These are phyloP conservation scores for Cinnamomum chago DNA, from an alignment of 164 flowering plant species.

Conservation along the genomic window DNA sequence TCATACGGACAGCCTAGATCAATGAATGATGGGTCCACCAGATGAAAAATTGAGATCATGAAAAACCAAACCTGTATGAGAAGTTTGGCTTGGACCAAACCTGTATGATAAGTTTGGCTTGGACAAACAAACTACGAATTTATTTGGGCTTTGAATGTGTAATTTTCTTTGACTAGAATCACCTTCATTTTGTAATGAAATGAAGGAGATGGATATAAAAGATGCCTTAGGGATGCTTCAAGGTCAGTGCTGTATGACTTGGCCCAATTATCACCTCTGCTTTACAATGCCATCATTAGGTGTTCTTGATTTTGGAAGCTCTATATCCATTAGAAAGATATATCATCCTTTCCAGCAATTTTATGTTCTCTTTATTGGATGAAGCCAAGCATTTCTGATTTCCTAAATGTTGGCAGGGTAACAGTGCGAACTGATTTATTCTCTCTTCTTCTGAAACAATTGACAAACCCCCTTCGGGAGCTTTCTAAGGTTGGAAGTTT, in stretches of 20 bases:
- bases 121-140: not conserved
- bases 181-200: too few relatives aligned
- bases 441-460: conserved; percentile 55
- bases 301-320: not conserved
- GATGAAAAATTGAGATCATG: too few relatives aligned
- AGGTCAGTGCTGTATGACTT: not conserved
- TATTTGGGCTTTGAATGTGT: not conserved
- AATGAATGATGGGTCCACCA: too few relatives aligned
- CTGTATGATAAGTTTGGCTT: too few relatives aligned
- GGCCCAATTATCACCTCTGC: not conserved
- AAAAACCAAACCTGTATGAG: too few relatives aligned
- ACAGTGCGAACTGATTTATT: conserved; percentile 75
- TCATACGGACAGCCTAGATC: too few relatives aligned
- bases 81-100: too few relatives aligned
- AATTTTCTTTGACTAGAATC: not conserved
- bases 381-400: conserved; percentile 5
- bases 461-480: conserved; percentile 66
- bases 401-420: conserved; percentile 38
- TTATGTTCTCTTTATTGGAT: not conserved
- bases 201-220: not conserved
- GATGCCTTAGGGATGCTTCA: not conserved
- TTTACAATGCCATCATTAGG: too few relatives aligned
- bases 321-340: not conserved
- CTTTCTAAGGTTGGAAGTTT: conserved; percentile 66
- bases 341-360: not conserved